Base-by-base conservation (phyloP, 202 grass and related monocot species). In the Schoenoplectus triqueter region DNA sequence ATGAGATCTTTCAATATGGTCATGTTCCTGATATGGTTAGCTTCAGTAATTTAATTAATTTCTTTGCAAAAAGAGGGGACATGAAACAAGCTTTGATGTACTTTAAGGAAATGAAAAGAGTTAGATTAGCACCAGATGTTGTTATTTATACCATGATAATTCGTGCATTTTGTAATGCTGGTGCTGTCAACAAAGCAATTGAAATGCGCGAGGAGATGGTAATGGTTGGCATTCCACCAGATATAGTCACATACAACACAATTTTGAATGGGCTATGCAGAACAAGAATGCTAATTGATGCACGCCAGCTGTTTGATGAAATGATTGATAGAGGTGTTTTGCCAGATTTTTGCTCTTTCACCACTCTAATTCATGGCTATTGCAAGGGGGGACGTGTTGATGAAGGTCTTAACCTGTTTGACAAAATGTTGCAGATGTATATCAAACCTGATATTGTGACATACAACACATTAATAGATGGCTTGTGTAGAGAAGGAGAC, bases 71-170 rank as follows among this genome's bases (percentile, higher is more conserved):
- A 70, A 98, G 56, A 80, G 88, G 93, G 14, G 73, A 92, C 82
- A 92, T 95, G 91, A 84, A 92, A 31, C 63, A 2, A 50, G 84
- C 69, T 0, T 18, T 67, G 0, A 5, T 20, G 0, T 94, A 95
- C 74, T 88, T 92, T 80, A 88, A 75, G 73, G 88, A 94, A 73
- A 95, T 95, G 95, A 92, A 82, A 81, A 66, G 42, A 10, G 14
- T 89, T 11, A 79, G 91, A 1, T 87, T 98, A 73, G 41, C 82
- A 18, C 93, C 90, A 11, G 96, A 98, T 62, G 87, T 86, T 84
- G 91, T 98, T 69, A 90, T 98, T 81, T 98, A 98, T 81, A 98
- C 96, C 69, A 98, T 95, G 85, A 46, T 98, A 75, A 98, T 98
- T 57, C 76, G 87, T 82, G 93, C 93, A 6, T 95, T 94, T 88